Evolutionary conservation across 2,329 filamentous ascomycete species (phyloP).

Genomic region (Chrysoporthe cubensis): DNA sequence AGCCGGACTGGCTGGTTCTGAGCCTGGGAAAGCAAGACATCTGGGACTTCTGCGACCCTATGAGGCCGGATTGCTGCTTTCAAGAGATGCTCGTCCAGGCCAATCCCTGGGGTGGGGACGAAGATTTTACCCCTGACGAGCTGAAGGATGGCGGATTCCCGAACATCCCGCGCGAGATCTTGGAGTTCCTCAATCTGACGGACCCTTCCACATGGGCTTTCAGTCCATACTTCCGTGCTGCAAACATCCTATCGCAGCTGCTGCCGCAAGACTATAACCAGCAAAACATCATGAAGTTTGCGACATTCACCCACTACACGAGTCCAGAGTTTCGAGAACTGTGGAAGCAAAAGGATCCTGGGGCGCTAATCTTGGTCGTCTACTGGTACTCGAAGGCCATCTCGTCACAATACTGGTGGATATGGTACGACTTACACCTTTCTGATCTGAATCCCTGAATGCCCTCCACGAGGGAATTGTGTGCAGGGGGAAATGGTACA

Average conservation of each 20-base stretch:
- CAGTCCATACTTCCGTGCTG: conserved; percentile 41
- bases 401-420: conserved; percentile 50
- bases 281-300: conserved; percentile 48
- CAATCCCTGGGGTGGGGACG: background rate
- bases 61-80: conserved; percentile 36
- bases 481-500: background rate
- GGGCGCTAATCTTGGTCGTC: conserved; percentile 57
- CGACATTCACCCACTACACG: conserved; percentile 52
- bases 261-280: conserved; percentile 41
- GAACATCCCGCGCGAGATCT: conserved; percentile 40
- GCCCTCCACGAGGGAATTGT: background rate
- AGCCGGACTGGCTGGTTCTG: conserved; percentile 63
- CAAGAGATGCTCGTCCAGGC: conserved; percentile 29
- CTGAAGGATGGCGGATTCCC: conserved; percentile 24
- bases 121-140: conserved; percentile 27
- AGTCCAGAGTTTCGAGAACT: conserved; percentile 47
- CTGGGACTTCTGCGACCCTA: conserved; percentile 54
- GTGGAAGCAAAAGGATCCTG: conserved; percentile 54
- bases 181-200: conserved; percentile 35
- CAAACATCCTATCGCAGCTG: conserved; percentile 44
- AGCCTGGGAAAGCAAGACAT: conserved; percentile 59
- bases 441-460: background rate
- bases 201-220: conserved; percentile 29
- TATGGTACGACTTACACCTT: conserved; percentile 34
- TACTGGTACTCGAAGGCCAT: conserved; percentile 60